Evolutionary conservation across 163 green algal species (phyloP), one percentile per base, ranked within the genome.

Genomic region (Chlorella variabilis): DNA sequence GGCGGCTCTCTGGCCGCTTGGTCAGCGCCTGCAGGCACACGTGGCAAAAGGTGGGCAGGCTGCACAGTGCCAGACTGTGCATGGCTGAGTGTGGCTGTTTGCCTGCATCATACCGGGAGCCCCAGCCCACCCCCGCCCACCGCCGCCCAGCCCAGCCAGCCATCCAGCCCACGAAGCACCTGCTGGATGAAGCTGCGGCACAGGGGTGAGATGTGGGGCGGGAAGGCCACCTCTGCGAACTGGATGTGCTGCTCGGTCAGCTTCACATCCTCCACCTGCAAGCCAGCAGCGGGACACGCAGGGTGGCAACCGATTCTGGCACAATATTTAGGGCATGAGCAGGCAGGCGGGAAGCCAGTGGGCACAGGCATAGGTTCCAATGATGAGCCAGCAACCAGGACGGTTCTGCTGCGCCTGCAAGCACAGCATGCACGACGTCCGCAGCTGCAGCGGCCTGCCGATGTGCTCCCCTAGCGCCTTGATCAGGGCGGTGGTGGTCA

Each of bases 391-490:
- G 11, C 11, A 54, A 15, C 45, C 45, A 54, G 11, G 45, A 15
- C 11, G 45, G 45, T 54, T 23, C n/a, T n/a, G n/a, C n/a, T n/a
- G n/a, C 15, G 45, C 45, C 11, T 54, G 45, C 5, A 62, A 9
- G 54, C 25, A 11, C 39, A 58, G 13, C 39, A n/a, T 48, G n/a
- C 87, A 66, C 41, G 63, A 21, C 20, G 91, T 83, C 5, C 63
- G 42, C 73, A 92, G 59, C 74, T 82, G 49, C 78, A 92, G 67
- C 41, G 67, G 69, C 42, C 73, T 75, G 8, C 89, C 87, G n/a
- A 93, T 87, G 48, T 88, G 75, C 63, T 77, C 33, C 4, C 48
- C 73, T 71, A 93, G 49, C 48, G 75, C 62, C 66, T 73, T 68
- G 66, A 89, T 86, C 25, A 92, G 61, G 2, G 61, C 54, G 13